phyloP scores from a whole-genome alignment of 73 alveolate genomes.

The Loxodes magnus region DNA sequence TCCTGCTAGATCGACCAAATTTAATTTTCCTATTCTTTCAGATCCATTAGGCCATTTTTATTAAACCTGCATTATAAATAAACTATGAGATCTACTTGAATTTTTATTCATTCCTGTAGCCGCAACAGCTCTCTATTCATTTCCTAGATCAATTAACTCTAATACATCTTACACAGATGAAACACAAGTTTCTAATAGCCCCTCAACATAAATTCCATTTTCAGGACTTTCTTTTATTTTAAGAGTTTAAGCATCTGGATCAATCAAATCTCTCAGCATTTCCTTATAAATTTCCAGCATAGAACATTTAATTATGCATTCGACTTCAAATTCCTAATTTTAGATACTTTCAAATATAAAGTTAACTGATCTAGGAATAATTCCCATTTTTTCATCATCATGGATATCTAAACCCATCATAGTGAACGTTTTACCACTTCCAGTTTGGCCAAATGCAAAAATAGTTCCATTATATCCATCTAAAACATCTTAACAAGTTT shows the following conservation, averaged over 20 bases:
- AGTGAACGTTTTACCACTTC: constrained; percentile 92
- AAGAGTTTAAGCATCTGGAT: constrained; percentile 37
- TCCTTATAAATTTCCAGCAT: constrained; percentile 76
- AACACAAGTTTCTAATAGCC: constrained; percentile 52
- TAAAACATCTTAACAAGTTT: constrained; percentile 21
- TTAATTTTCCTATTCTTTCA: constrained; percentile 54
- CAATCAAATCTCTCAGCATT: constrained; percentile 54
- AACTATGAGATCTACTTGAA: constrained; percentile 68
- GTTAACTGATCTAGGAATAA: constrained; percentile 74
- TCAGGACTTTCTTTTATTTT: constrained; percentile 58
- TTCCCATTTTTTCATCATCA: constrained; percentile 37
- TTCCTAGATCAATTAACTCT: constrained; percentile 45
- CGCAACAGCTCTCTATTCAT: constrained; percentile 38
- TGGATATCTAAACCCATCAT: constrained; percentile 59
- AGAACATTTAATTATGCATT: constrained; percentile 61
- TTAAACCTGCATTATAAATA: constrained; percentile 54
- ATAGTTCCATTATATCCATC: constrained; percentile 91
- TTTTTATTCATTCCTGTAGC: constrained; percentile 64
- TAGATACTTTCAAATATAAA: constrained; percentile 49
- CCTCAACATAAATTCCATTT: constrained; percentile 67
- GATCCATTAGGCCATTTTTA: constrained; percentile 36
- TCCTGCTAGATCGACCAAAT: constrained; percentile 86
- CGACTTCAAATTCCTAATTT: constrained; percentile 48
- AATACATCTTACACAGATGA: constrained; percentile 34
- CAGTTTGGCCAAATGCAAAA: constrained; percentile 94